A percentile compares a stretch with the other conserved stretches of the same genome.
These are phyloP conservation scores for Myxozyma monticola DNA, from an alignment of 805 yeast genomes.

Conservation along the genomic window DNA sequence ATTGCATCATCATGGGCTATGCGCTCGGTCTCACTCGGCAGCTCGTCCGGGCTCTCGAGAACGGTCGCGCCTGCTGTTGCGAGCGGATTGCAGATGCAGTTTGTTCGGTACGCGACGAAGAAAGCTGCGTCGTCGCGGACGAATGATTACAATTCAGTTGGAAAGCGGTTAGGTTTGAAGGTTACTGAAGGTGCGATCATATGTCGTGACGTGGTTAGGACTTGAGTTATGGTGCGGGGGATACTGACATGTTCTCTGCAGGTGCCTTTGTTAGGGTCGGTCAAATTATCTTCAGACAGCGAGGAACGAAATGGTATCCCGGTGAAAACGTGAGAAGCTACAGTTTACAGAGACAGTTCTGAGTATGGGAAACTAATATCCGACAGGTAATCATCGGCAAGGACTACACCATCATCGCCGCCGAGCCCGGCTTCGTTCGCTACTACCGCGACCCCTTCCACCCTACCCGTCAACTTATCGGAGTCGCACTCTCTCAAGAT, in stretches of 20 bases:
- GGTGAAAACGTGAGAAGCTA: constrained; percentile 68
- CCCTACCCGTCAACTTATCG: constrained; percentile 86
- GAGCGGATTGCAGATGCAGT: too few relatives aligned
- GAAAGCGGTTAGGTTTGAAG: constrained; percentile 91
- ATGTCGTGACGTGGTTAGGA: constrained; percentile 21
- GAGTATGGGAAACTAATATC: background rate
- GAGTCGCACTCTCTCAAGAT: constrained; percentile 71
- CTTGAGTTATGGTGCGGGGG: constrained; percentile 15
- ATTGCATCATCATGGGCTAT: too few relatives aligned
- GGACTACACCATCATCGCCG: constrained; percentile 89
- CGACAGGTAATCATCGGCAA: constrained; percentile 60
- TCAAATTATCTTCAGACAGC: constrained; percentile 85
- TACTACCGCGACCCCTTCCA: constrained; percentile 95
- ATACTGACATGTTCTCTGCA: constrained; percentile 18
- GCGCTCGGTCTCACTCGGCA: too few relatives aligned
- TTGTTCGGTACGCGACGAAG: constrained; percentile 85
- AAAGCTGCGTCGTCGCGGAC: constrained; percentile 95
- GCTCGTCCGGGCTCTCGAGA: too few relatives aligned
- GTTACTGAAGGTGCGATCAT: constrained; percentile 79
- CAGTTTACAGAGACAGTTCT: background rate
- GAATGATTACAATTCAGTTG: constrained; percentile 89
- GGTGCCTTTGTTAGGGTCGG: constrained; percentile 66
- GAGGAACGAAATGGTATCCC: constrained; percentile 93
- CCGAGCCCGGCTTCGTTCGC: constrained; percentile 90
- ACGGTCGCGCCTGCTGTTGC: too few relatives aligned